Base-by-base conservation (phyloP, 495 filamentous ascomycete species). In the Penicillium nucicola region DNA sequence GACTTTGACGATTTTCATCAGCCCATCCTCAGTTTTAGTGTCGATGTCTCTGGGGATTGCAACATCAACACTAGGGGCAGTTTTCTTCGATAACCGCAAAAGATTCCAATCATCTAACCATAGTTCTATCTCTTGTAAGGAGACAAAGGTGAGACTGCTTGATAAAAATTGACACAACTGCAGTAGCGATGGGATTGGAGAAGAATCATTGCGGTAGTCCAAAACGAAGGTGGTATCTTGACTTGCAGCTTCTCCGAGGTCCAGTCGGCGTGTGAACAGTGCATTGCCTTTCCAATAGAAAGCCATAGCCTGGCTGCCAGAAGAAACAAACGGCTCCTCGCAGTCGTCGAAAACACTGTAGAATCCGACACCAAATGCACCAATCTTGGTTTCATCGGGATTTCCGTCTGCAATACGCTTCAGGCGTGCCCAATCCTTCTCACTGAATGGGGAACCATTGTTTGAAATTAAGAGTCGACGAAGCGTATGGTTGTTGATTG, bases 251-350 rank as follows among this genome's bases (percentile, higher is more conserved):
- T 79, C 74, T 4, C 86, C 81, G 5, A 97, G 62, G 61, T 84
- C 83, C 28, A 89, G 70, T 43, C 85, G 82, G 57, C 90, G 85
- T 4, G 95, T 99, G 63, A 93, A 97, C 4, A 99, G 77, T 6
- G 88, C 87, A 66, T 97, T 95, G 14, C 85, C 88, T 66, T 95
- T 97, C 95, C 95, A 99, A 70, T 96, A 97, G 65, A 99, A 99
- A 10, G 92, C 92, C 88, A 99, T 95, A 18, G 89, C 92, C 61
- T 93, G 82, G 42, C 80, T 81, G 2, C 93, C 95, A 0, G 92
- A 97, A 38, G 86, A 90, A 44, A 97, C 86, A 65, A 97, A 96
- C 4, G 95, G 95, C 58, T 96, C 90, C 63, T 99, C 95, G 62
- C 91, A 97, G 62, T 97, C 93, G 53, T 93, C 88, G 69, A 99